Evolutionary conservation across 176 grass and related monocot species (phyloP), one percentile per base, ranked within the genome.

Genomic region (Oryza glaberrima): DNA sequence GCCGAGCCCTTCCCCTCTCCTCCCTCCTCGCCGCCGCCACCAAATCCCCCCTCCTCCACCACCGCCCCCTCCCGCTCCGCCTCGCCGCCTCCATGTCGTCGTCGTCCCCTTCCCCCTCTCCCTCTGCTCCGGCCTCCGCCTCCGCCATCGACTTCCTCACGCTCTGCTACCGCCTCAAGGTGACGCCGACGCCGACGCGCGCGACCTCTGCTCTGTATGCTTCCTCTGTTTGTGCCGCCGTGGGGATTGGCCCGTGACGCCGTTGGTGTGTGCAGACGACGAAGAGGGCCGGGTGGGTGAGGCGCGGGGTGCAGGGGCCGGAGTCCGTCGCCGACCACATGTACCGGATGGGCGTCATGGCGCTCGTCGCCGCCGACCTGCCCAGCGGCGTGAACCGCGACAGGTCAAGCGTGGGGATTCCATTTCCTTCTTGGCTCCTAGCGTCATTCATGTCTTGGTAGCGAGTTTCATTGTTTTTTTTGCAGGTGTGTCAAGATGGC

Each of bases 301-400:
- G 85, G 86, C 88, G 90, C 80, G 90, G 82, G n/a, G 87, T 99
- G 79, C 82, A 89, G 70, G 90, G 56, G 16, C 92, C 97, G 9
- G 97, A 99, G 89, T 96, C 97, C 12, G 79, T 96, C 46, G 94
- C 94, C 28, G 97, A 99, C 87, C 97, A 99, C 94, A 99, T 99
- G 97, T 94, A 99, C 84, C 89, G 90, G 32, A 99, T 99, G 97
- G 91, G 94, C 41, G 81, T 99, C 79, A 99, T 99, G 97, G 94
- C 97, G 73, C 92, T 99, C 49, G 76, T 96, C 72, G 94, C 88
- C n/a, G 73, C 88, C n/a, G 97, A 99, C 69, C 80, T 96, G 44
- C 97, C 97, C 52, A 92, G 89, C 67, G 85, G 91, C 67, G 85
- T 99, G 48, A 65, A 96, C 77, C 90, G 97, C 44, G 97, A 99